A percentile compares a stretch with the other conserved stretches of the same genome.
phyloP scores from a whole-genome alignment of 257 asterid genomes.

The Linaria vulgaris region DNA sequence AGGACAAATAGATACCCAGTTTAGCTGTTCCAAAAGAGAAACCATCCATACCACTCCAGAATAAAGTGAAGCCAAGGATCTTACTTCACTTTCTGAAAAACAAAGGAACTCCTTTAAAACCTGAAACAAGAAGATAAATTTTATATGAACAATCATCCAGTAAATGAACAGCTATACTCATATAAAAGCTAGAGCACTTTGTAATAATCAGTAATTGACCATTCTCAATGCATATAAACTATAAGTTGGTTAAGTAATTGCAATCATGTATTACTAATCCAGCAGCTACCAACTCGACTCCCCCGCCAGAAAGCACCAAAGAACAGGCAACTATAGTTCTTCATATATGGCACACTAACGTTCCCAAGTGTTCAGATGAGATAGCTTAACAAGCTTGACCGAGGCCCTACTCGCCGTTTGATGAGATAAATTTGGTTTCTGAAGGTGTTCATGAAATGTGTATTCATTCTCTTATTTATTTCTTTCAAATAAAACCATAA shows the following conservation, averaged over 20 bases:
- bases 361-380: not conserved
- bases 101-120: slow-evolving; percentile 81
- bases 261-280: not conserved
- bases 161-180: not conserved
- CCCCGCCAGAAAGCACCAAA: slow-evolving; percentile 1
- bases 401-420: not conserved
- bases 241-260: not conserved
- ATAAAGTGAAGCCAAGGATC: slow-evolving; percentile 83
- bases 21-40: slow-evolving; percentile 20
- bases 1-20: not conserved
- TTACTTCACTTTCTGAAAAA: slow-evolving; percentile 87
- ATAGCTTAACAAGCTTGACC: not conserved
- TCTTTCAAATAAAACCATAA: no score
- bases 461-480: no score
- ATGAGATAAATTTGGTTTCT: not conserved
- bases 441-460: not conserved
- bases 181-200: not conserved
- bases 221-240: not conserved
- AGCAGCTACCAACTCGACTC: not conserved
- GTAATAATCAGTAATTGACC: slow-evolving; percentile 3
- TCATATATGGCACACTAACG: no score
- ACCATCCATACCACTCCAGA: slow-evolving; percentile 77
- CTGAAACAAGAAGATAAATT: slow-evolving; percentile 36
- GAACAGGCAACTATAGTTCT: slow-evolving; percentile 6
- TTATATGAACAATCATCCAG: slow-evolving; percentile 1